These are phyloP conservation scores for Pluteus cervinus DNA, from an alignment of 768 basidiomycete genomes.

Conservation along the genomic window DNA sequence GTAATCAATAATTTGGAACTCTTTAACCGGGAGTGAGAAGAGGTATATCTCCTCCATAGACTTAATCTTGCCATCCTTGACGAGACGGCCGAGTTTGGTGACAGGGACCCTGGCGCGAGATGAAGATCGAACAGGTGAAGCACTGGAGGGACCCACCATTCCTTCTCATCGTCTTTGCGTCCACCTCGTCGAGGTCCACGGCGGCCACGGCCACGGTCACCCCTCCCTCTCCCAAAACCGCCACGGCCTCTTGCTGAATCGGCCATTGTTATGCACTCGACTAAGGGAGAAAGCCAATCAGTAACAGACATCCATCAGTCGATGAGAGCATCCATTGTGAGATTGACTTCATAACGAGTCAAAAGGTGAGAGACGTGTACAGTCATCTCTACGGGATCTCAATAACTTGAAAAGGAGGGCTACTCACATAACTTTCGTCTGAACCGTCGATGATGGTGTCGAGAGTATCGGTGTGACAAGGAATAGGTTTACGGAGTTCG, in stretches of 20 bases:
- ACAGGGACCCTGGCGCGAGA: conserved; percentile 76
- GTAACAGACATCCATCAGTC: conserved; percentile 33
- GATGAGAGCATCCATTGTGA: conserved; percentile 47
- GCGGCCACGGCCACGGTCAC: conserved; percentile 85
- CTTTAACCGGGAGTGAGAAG: conserved; percentile 99
- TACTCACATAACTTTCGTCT: not conserved
- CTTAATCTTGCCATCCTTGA: conserved; percentile 99
- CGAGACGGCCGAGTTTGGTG: conserved; percentile 98
- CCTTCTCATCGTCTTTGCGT: conserved; percentile 99
- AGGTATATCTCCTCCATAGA: conserved; percentile 99
- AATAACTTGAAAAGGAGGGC: not conserved
- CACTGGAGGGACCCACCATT: conserved; percentile 63
- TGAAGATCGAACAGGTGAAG: conserved; percentile 2
- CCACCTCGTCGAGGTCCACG: conserved; percentile 91
- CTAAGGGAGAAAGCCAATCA: conserved; percentile 13
- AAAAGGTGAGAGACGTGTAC: conserved; percentile 9
- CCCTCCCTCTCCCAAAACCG: conserved; percentile 84
- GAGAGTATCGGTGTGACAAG: not conserved
- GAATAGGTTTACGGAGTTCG: not conserved
- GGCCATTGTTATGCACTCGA: conserved; percentile 77
- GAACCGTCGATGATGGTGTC: not conserved
- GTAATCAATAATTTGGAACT: conserved; percentile 98
- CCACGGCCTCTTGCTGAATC: conserved; percentile 70
- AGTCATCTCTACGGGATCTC: not conserved
- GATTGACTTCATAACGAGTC: conserved; percentile 3